Evolutionary conservation across 1,139 yeast species (phyloP), one percentile per base, ranked within the genome.

Genomic region (Cylindricascospora bacillispora): DNA sequence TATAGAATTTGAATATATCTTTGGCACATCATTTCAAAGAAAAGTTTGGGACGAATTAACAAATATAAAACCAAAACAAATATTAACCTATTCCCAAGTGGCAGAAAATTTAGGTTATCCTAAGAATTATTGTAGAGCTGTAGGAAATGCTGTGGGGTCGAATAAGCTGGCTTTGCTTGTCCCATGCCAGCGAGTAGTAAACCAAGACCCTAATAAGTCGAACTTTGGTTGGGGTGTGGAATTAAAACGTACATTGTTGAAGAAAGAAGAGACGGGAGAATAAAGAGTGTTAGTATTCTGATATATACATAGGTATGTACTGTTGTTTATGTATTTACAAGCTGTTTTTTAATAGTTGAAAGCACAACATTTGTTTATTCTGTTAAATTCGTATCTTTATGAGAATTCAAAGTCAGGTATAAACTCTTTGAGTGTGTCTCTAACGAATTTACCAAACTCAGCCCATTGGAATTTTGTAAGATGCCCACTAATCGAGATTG

Each of bases 401-500:
- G 74, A 40, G 74, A 64, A 37, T 75, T 73, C 57, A 85, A 58
- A 5, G 93, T 80, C 54, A 85, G 63, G 47, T 81, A 81, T 44
- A 86, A 67, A 37, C 63, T 59, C 41, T 72, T 72, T 18, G 80
- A 60, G 13, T 82, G 63, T 17, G 80, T 57, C 56, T 80, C 78
- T 54, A 86, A 66, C 16, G 94, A 81, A 56, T 71, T 71, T 5
- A 81, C 93, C 52, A 86, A 66, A 3, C 93, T 93, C 26, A 85
- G 92, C 48, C 95, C 97, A 37, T 94, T 82, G 39, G 81, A 66
- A 34, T 79, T 60, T 11, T 86, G 76, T 52, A 86, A 70, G 36
- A 83, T 65, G n/a, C 94, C 94, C 15, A 81, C 77, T 44, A 89
- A 67, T 62, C 85, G 83, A 13, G 80, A 72, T 39, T 82, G 89